Evolutionary conservation across 768 basidiomycete genomes (phyloP), one percentile per base, ranked within the genome.

Genomic region (Russula virescens): DNA sequence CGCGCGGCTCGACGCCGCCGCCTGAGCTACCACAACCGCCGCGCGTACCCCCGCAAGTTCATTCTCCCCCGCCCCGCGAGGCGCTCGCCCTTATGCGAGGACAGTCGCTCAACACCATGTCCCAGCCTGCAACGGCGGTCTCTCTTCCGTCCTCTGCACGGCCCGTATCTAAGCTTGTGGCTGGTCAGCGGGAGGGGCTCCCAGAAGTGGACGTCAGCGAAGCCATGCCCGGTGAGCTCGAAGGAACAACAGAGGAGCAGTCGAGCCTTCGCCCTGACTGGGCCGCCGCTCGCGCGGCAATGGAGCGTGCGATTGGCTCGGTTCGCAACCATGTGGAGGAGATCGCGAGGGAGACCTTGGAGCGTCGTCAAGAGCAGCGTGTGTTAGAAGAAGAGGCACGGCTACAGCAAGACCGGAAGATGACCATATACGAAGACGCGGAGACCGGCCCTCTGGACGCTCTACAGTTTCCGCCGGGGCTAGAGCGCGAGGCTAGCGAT

Each of bases 51-150:
- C 57, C 58, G 8, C 53, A 52, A 11, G 63, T 38, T 7, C 58
- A 52, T 55, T 59, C 65, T 23, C 57, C 65, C 9, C 56, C 63
- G 6, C 58, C 57, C 49, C 65, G 63, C 23, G 62, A 64, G 16
- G 52, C 63, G 8, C 65, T 66, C 14, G 57, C 65, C 14, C 53
- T 66, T 11, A 60, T 55, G 65, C 62, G 65, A 35, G 58, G 63
- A 26, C 65, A 66, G 54, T 49, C 63, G 19, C 63, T 64, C 47
- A 54, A 47, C 9, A 54, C 53, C 31, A 55, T 60, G 47, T 40
- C 63, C 34, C 47, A 31, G 8, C 58, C 63, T 21, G 16, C 23
- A 25, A 19, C 58, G 2, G 48, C 58, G 2, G 13, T 52, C 6
- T 28, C 63, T 34, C 28, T 43, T 35, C 40, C 38, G 5, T 35